phyloP scores from a whole-genome alignment of 202 grass and related monocot genomes.

The Hordeum pubiflorum region DNA sequence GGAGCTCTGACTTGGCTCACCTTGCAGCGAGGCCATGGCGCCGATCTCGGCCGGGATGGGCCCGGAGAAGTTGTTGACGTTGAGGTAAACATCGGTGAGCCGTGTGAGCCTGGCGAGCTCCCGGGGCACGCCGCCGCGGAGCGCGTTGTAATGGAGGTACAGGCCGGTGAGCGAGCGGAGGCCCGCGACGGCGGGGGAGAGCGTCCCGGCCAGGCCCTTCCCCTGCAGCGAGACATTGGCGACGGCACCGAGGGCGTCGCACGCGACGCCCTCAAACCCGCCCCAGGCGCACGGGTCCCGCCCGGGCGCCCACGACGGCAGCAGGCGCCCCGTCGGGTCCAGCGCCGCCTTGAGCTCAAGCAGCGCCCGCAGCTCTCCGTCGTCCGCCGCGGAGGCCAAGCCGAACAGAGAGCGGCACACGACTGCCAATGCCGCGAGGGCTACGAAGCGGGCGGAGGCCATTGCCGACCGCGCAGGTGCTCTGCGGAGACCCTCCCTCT shows the following conservation, averaged over 20 bases:
- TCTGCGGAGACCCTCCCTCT: neutral
- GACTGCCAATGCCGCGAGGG: neutral
- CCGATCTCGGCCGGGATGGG: slow-evolving; percentile 59
- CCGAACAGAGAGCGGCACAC: neutral
- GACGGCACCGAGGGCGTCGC: slow-evolving; percentile 58
- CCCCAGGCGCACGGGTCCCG: slow-evolving; percentile 47
- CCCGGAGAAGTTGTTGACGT: slow-evolving; percentile 75
- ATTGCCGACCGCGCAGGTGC: neutral
- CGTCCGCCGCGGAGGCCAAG: slow-evolving; percentile 1
- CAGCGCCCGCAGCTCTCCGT: slow-evolving; percentile 50
- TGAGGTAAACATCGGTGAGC: slow-evolving; percentile 85
- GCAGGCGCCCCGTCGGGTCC: slow-evolving; percentile 46
- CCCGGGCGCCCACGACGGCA: slow-evolving; percentile 62
- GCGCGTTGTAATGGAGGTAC: slow-evolving; percentile 86
- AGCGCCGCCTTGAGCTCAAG: slow-evolving; percentile 57
- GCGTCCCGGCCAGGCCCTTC: slow-evolving; percentile 58
- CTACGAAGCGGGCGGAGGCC: slow-evolving; percentile 4
- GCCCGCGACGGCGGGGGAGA: slow-evolving; percentile 49
- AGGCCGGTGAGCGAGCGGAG: slow-evolving; percentile 67
- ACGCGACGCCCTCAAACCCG: slow-evolving; percentile 69
- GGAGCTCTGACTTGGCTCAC: slow-evolving; percentile 23
- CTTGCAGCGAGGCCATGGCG: slow-evolving; percentile 70
- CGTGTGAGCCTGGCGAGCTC: slow-evolving; percentile 40
- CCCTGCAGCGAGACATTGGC: slow-evolving; percentile 91
- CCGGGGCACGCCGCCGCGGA: slow-evolving; percentile 50